phyloP scores from a whole-genome alignment of 2,329 filamentous ascomycete species.

The Chrysosphaeria jannelii region DNA sequence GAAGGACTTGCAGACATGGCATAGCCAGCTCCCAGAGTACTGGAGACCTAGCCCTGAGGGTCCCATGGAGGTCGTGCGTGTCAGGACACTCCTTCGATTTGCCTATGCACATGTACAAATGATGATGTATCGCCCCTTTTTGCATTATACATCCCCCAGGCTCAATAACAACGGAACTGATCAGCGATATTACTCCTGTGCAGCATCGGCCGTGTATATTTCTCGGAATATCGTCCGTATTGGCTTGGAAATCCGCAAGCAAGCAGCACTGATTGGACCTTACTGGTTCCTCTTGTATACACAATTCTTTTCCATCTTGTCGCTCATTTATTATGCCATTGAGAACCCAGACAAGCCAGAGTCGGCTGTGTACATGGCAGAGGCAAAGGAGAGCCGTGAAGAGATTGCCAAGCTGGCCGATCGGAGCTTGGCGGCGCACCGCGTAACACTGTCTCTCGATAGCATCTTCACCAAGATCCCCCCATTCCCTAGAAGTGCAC shows the following conservation, averaged over 20 bases:
- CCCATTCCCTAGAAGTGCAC: neutral
- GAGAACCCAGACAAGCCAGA: conserved; percentile 52
- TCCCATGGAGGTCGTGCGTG: conserved; percentile 42
- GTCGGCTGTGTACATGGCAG: conserved; percentile 51
- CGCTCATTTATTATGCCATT: conserved; percentile 48
- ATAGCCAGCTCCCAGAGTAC: conserved; percentile 35
- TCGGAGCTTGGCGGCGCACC: conserved; percentile 66
- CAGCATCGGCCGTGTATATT: conserved; percentile 28
- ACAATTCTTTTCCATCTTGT: conserved; percentile 54
- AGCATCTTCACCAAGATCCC: conserved; percentile 16
- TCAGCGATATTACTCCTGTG: conserved; percentile 49
- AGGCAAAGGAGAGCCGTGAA: conserved; percentile 60
- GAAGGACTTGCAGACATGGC: conserved; percentile 29
- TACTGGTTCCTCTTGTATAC: conserved; percentile 76
- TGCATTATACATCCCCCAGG: conserved; percentile 50
- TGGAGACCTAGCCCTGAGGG: conserved; percentile 58
- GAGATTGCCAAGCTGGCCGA: conserved; percentile 53
- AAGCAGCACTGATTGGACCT: conserved; percentile 29
- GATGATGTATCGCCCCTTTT: conserved; percentile 53
- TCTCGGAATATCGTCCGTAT: conserved; percentile 52
- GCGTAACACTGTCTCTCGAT: conserved; percentile 48
- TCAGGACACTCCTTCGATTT: conserved; percentile 49
- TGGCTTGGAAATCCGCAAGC: conserved; percentile 21
- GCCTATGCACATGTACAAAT: conserved; percentile 64
- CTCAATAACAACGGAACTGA: conserved; percentile 29